Percentiles rank a stretch among this genome's conserved stretches.
These are phyloP conservation scores for Dalechampia spathulata DNA, from an alignment of 441 rosid species.

Conservation along the genomic window DNA sequence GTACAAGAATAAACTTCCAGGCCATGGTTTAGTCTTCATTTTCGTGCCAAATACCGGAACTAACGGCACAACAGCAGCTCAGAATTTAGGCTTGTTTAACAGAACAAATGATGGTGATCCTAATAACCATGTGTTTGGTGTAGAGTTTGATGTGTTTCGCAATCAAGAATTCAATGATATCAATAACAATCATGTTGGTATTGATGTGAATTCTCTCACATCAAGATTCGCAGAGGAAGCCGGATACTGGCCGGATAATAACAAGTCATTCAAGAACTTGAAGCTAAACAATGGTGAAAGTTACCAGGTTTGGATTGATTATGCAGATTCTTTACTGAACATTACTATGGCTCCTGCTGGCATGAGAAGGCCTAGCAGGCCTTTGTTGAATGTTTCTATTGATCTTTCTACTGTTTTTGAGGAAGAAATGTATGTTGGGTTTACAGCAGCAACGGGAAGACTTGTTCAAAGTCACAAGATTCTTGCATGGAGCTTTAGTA, in stretches of 20 bases:
- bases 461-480: conserved; percentile 52
- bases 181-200: conserved; percentile 58
- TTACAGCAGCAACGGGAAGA: conserved; percentile 58
- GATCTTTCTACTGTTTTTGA: conserved; percentile 46
- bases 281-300: conserved; percentile 54
- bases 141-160: conserved; percentile 51
- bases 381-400: conserved; percentile 34
- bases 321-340: conserved; percentile 33
- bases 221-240: conserved; percentile 28
- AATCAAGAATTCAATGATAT: conserved; percentile 48
- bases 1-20: conserved; percentile 34
- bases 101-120: conserved; percentile 37
- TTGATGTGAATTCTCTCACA: conserved; percentile 53
- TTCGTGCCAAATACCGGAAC: conserved; percentile 40
- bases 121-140: conserved; percentile 38
- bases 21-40: conserved; percentile 63
- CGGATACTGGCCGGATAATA: conserved; percentile 40
- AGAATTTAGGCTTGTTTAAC: conserved; percentile 51
- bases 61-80: conserved; percentile 34
- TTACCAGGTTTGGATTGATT: conserved; percentile 72
- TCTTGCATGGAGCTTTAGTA: conserved; percentile 65
- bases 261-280: conserved; percentile 26
- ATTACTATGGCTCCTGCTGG: conserved; percentile 49
- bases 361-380: conserved; percentile 27
- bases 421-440: conserved; percentile 68